Percentiles rank a stretch among this genome's conserved stretches.
Conservation (phyloP, 1,139 yeast genomes). For the Nakaseomyces nivariensis region DNA sequence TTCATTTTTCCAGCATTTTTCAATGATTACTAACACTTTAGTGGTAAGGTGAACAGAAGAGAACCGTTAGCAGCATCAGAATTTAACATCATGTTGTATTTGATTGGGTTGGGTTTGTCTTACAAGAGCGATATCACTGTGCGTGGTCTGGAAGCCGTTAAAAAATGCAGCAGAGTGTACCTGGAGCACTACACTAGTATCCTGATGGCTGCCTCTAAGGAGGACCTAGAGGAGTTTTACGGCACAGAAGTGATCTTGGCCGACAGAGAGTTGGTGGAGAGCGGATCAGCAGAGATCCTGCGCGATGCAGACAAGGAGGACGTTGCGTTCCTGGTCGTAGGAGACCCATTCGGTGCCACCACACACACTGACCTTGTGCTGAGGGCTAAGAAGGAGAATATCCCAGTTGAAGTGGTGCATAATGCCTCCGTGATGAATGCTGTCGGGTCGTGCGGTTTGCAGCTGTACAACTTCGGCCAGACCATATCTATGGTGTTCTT, state of each 20-base stretch:
- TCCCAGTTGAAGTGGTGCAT: conserved; percentile 74
- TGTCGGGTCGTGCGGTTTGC: conserved; percentile 95
- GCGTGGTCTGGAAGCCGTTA: conserved; percentile 80
- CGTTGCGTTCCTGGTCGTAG: conserved; percentile 89
- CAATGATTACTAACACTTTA: no score
- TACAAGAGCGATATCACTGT: conserved; percentile 87
- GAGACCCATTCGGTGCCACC: conserved; percentile 97
- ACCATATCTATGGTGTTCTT: conserved; percentile 92
- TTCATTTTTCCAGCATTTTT: no score
- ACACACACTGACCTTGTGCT: conserved; percentile 91
- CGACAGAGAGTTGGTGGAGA: conserved; percentile 88
- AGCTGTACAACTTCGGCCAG: conserved; percentile 91
- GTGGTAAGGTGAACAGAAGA: no score
- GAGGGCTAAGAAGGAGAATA: conserved; percentile 76
- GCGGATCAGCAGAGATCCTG: conserved; percentile 74
- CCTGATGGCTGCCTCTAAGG: conserved; percentile 80
- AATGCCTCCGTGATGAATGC: conserved; percentile 98
- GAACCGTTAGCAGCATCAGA: no score
- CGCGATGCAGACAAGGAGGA: conserved; percentile 70
- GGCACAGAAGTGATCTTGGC: conserved; percentile 82
- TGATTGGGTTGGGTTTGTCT: conserved; percentile 86
- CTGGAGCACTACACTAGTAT: conserved; percentile 93
- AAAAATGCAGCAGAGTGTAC: conserved; percentile 76
- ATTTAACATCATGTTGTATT: conserved; percentile 54
- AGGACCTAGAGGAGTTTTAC: conserved; percentile 61